These are phyloP conservation scores for Xylariaceae sp. DNA, from an alignment of 2,329 filamentous ascomycete genomes.

Conservation along the genomic window DNA sequence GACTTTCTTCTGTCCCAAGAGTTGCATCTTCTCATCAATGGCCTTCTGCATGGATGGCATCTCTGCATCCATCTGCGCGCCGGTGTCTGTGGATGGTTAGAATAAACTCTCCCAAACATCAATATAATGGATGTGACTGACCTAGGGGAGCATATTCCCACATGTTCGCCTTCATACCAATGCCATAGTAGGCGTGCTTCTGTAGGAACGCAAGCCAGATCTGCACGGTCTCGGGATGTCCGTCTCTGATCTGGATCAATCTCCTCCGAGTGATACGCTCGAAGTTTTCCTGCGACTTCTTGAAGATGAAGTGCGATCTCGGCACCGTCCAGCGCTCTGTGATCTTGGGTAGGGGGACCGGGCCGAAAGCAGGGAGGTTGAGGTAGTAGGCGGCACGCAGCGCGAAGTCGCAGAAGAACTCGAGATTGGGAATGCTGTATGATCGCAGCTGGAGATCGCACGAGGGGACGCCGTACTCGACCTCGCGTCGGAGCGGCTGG, in stretches of 20 bases:
- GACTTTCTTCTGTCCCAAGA: slow-evolving; percentile 49
- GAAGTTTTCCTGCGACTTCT: slow-evolving; percentile 97
- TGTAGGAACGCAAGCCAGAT: slow-evolving; percentile 88
- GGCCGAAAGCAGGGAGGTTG: slow-evolving; percentile 76
- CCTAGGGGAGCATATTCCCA: slow-evolving; percentile 79
- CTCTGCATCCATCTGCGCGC: slow-evolving; percentile 43
- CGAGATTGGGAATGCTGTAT: slow-evolving; percentile 81
- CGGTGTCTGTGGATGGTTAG: slow-evolving; percentile 39
- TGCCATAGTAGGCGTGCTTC: slow-evolving; percentile 90
- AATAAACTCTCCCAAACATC: too few relatives aligned
- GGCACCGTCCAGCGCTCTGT: slow-evolving; percentile 94
- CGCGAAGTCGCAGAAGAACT: slow-evolving; percentile 93
- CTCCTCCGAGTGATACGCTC: slow-evolving; percentile 82
- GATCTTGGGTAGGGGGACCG: slow-evolving; percentile 78
- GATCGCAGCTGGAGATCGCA: slow-evolving; percentile 92
- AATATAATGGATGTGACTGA: slow-evolving; percentile 35
- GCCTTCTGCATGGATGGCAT: slow-evolving; percentile 35
- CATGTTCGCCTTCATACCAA: slow-evolving; percentile 98
- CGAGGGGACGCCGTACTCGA: slow-evolving; percentile 71
- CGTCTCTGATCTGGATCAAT: slow-evolving; percentile 88
- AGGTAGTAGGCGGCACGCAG: slow-evolving; percentile 93
- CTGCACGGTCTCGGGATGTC: slow-evolving; percentile 80
- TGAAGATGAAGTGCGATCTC: slow-evolving; percentile 83
- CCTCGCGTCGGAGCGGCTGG: slow-evolving; percentile 69
- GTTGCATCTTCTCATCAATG: slow-evolving; percentile 48